A percentile compares a stretch with the other conserved stretches of the same genome.
Conservation (phyloP, 2,329 filamentous ascomycete species). For the Fusarium euwallaceae region DNA sequence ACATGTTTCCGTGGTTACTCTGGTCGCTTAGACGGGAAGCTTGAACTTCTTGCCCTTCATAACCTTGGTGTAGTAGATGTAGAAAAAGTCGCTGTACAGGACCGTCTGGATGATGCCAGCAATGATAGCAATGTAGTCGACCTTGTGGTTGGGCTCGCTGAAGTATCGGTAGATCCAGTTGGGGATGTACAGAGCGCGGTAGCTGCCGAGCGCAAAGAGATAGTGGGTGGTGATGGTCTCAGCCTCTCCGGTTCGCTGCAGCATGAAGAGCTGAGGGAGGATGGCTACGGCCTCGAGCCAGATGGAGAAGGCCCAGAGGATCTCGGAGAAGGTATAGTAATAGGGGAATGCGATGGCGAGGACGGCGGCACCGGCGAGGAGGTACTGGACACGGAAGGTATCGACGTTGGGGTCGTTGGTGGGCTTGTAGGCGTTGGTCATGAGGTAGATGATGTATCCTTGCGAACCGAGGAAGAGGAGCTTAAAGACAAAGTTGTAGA, state of each 20-base stretch:
- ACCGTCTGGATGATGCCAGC: constrained; percentile 94
- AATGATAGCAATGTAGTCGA: constrained; percentile 88
- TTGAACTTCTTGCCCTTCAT: constrained; percentile 91
- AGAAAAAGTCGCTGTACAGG: constrained; percentile 99
- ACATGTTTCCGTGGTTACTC: constrained; percentile 10
- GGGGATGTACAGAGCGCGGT: constrained; percentile 95
- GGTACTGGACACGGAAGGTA: constrained; percentile 96
- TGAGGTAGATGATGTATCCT: constrained; percentile 95
- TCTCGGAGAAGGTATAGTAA: constrained; percentile 84
- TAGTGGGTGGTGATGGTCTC: constrained; percentile 99
- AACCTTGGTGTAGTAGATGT: constrained; percentile 98
- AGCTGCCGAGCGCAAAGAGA: constrained; percentile 90
- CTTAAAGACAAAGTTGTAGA: constrained; percentile 97
- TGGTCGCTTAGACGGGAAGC: constrained; percentile 75
- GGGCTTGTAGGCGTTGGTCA: constrained; percentile 97
- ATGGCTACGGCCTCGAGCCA: constrained; percentile 98
- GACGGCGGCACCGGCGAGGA: constrained; percentile 83
- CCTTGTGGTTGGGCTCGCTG: constrained; percentile 76
- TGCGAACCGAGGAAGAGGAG: constrained; percentile 92
- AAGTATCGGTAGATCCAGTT: constrained; percentile 98
- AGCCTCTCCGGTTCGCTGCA: constrained; percentile 96
- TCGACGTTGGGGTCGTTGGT: constrained; percentile 97
- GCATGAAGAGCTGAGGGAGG: constrained; percentile 96
- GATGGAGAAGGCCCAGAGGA: constrained; percentile 97
- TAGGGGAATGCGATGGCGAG: constrained; percentile 88